Evolutionary conservation across 495 filamentous ascomycete species (phyloP).

Genomic region (Chaetomidium leptoderma): DNA sequence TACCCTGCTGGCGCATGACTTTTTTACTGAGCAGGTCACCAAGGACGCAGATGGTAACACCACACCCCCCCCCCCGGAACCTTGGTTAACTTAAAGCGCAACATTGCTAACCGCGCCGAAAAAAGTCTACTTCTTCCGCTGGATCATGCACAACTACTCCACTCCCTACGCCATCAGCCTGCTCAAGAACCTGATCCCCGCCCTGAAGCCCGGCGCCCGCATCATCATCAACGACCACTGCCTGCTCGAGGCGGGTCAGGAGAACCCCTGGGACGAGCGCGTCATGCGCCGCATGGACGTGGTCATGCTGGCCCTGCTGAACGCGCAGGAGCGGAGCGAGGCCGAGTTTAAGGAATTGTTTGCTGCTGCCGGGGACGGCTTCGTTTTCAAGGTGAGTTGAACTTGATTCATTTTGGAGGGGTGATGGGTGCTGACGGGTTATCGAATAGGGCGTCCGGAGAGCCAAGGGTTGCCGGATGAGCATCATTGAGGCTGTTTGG

Average conservation of each 20-base stretch:
- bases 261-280: constrained; percentile 48
- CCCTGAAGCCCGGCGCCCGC: constrained; percentile 51
- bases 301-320: constrained; percentile 52
- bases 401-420: background rate
- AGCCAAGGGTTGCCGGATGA: constrained; percentile 45
- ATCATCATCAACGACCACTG: constrained; percentile 53
- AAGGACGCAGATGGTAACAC: constrained; percentile 45
- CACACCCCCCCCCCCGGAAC: background rate
- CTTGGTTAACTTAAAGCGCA: too few relatives aligned
- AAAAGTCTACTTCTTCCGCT: constrained; percentile 53
- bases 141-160: constrained; percentile 57
- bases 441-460: constrained; percentile 34
- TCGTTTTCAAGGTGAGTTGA: constrained; percentile 40
- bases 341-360: constrained; percentile 49
- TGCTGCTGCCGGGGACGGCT: constrained; percentile 38
- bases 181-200: constrained; percentile 50
- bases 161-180: constrained; percentile 55
- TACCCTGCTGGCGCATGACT: constrained; percentile 48
- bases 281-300: constrained; percentile 54
- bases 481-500: constrained; percentile 51
- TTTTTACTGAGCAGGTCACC: constrained; percentile 51
- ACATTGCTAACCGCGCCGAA: background rate
- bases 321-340: constrained; percentile 52
- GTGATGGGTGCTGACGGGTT: constrained; percentile 1
- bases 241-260: constrained; percentile 40